These are phyloP conservation scores for Byssothecium circinans DNA, from an alignment of 2,329 filamentous ascomycete genomes.

Conservation along the genomic window DNA sequence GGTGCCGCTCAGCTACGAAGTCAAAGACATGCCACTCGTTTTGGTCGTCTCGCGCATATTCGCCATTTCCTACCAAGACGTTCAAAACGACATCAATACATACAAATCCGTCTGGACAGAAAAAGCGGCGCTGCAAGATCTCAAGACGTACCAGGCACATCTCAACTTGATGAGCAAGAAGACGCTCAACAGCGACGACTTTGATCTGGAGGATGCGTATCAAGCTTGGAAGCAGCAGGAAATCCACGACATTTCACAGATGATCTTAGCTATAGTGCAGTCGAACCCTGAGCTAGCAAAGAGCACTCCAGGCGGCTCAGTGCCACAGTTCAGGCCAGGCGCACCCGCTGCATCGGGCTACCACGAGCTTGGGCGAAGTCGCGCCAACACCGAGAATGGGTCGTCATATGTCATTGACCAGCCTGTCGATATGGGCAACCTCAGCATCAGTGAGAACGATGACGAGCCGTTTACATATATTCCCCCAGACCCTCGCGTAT, in stretches of 20 bases:
- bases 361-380: conserved; percentile 50
- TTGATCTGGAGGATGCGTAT: conserved; percentile 86
- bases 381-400: conserved; percentile 42
- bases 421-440: conserved; percentile 65
- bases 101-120: conserved; percentile 85
- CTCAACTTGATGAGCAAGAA: conserved; percentile 76
- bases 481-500: conserved; percentile 77
- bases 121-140: conserved; percentile 83
- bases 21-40: conserved; percentile 96
- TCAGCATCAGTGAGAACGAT: conserved; percentile 61
- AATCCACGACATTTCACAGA: conserved; percentile 80
- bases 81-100: conserved; percentile 84
- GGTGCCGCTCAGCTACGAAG: conserved; percentile 82
- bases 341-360: conserved; percentile 46
- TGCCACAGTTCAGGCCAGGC: conserved; percentile 59
- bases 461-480: conserved; percentile 81
- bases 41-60: conserved; percentile 86
- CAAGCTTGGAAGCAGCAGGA: conserved; percentile 91
- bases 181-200: conserved; percentile 81
- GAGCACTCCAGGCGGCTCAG: conserved; percentile 62
- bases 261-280: conserved; percentile 89
- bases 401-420: conserved; percentile 65
- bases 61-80: conserved; percentile 73
- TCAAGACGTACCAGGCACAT: conserved; percentile 91
- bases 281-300: conserved; percentile 84